These are phyloP conservation scores for Colletotrichum viniferum DNA, from an alignment of 2,329 filamentous ascomycete genomes.

Conservation along the genomic window DNA sequence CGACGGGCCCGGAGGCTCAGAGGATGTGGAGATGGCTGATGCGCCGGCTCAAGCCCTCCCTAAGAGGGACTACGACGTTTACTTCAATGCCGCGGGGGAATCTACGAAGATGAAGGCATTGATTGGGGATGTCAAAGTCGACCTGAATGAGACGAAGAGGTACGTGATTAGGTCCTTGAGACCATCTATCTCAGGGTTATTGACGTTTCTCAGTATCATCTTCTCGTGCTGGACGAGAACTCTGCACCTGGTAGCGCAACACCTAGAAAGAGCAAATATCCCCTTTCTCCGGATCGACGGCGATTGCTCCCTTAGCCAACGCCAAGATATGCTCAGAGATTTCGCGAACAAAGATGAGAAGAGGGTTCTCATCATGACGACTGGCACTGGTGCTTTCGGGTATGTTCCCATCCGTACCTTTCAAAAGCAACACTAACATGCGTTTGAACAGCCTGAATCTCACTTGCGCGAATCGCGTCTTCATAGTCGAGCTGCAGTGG, in stretches of 20 bases:
- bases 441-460: conserved; percentile 45
- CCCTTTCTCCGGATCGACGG: conserved; percentile 48
- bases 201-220: conserved; percentile 38
- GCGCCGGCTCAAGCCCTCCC: background rate
- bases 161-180: background rate
- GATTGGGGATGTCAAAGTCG: conserved; percentile 31
- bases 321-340: conserved; percentile 40
- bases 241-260: conserved; percentile 37
- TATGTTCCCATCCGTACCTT: conserved; percentile 24
- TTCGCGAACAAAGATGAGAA: conserved; percentile 34
- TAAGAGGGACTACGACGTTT: conserved; percentile 22
- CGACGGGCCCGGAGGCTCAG: background rate
- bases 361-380: conserved; percentile 55
- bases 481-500: conserved; percentile 59
- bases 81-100: conserved; percentile 30
- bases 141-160: conserved; percentile 30
- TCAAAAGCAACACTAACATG: background rate
- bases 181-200: background rate
- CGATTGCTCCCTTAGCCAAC: conserved; percentile 34
- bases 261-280: conserved; percentile 32
- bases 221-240: conserved; percentile 52
- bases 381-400: conserved; percentile 56
- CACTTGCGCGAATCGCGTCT: conserved; percentile 49
- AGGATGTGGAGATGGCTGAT: background rate
- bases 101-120: conserved; percentile 38